Conservation (phyloP, 2,329 filamentous ascomycete genomes). For the Harringtonia aguacate region DNA sequence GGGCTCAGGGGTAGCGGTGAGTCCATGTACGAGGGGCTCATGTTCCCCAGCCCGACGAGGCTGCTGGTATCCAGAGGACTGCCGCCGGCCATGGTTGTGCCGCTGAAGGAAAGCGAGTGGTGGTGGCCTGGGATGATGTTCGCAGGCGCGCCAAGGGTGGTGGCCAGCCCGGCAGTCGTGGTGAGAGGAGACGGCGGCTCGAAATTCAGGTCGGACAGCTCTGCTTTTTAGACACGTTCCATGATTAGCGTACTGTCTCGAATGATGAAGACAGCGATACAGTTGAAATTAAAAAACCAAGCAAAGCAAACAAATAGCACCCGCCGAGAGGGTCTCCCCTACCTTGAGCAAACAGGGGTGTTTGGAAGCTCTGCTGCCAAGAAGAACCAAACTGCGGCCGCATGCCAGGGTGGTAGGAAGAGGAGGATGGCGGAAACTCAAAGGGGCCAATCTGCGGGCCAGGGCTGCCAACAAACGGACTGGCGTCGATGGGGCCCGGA, state of each 20-base stretch:
- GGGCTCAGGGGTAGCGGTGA: conserved; percentile 13
- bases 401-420: conserved; percentile 12
- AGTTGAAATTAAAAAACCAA: too few species aligned
- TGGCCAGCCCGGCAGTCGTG: conserved; percentile 5
- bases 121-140: conserved; percentile 10
- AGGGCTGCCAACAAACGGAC: conserved; percentile 13
- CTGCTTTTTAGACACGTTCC: too few species aligned
- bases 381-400: conserved; percentile 12
- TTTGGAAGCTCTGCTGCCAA: conserved; percentile 14
- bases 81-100: conserved; percentile 1
- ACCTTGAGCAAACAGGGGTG: conserved; percentile 11
- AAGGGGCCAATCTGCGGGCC: conserved; percentile 11
- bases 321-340: neutral
- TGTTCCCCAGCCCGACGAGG: conserved; percentile 5
- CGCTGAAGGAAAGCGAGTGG: conserved; percentile 8
- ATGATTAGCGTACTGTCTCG: too few species aligned
- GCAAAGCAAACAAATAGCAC: too few species aligned
- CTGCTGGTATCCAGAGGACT: conserved; percentile 1
- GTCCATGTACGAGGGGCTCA: conserved; percentile 12
- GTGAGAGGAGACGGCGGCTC: conserved; percentile 14
- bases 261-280: too few species aligned
- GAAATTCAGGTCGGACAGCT: conserved; percentile 12
- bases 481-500: conserved; percentile 8
- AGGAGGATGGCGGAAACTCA: conserved; percentile 5
- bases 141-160: conserved; percentile 8